A percentile compares a stretch with the other conserved stretches of the same genome.
Evolutionary conservation across 805 yeast genomes (phyloP).

Genomic region (Starmerella vaccinii): DNA sequence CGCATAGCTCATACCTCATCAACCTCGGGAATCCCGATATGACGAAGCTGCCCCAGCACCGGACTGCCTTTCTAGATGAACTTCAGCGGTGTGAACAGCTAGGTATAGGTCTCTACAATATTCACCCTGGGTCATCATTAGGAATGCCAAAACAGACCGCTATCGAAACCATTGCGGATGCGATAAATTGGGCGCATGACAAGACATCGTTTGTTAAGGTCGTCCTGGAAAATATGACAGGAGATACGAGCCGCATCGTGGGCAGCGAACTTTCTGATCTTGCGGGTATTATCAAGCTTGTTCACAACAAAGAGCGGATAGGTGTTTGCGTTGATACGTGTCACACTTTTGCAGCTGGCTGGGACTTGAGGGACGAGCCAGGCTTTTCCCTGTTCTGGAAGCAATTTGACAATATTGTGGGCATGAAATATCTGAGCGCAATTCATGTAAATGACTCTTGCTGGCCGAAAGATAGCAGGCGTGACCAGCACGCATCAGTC

Average conservation of each 20-base stretch:
- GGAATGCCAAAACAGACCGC: conserved; percentile 60
- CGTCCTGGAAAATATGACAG: conserved; percentile 96
- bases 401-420: conserved; percentile 62
- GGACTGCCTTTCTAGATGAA: conserved; percentile 74
- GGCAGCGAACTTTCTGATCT: conserved; percentile 76
- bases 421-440: conserved; percentile 63
- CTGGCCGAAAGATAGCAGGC: conserved; percentile 80
- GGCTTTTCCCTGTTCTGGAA: conserved; percentile 60
- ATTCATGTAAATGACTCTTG: conserved; percentile 91
- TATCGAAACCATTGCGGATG: conserved; percentile 57
- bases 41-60: conserved; percentile 67
- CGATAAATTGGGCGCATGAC: conserved; percentile 65
- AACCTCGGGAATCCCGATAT: conserved; percentile 84
- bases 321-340: conserved; percentile 97
- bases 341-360: conserved; percentile 94
- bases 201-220: conserved; percentile 73
- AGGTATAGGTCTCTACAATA: conserved; percentile 75
- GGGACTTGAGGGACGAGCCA: conserved; percentile 59
- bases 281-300: conserved; percentile 57
- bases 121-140: conserved; percentile 79
- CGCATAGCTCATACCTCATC: conserved; percentile 92
- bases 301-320: conserved; percentile 74
- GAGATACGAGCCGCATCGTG: conserved; percentile 72
- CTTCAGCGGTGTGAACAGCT: conserved; percentile 75
- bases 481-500: conserved; percentile 82